Evolutionary conservation across 306 rosid genomes (phyloP).

Genomic region (Trichosanthes cucumerina): DNA sequence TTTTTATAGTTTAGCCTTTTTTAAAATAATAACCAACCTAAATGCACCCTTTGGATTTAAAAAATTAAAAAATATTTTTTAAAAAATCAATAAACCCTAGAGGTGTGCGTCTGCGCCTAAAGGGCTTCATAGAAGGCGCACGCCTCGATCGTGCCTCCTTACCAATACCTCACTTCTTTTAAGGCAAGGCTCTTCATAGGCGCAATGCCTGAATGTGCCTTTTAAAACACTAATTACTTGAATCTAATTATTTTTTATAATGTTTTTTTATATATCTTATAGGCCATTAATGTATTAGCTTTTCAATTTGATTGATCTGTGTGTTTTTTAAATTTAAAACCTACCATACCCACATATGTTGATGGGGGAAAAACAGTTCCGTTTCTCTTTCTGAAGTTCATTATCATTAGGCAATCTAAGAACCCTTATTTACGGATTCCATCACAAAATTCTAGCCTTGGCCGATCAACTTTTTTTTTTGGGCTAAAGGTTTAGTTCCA

Average conservation of each 20-base stretch:
- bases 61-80: too few species aligned
- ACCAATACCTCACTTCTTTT: too few species aligned
- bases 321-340: background rate
- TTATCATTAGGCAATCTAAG: background rate
- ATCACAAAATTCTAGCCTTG: background rate
- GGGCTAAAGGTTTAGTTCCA: background rate
- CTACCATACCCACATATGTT: background rate
- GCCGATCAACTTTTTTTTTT: background rate
- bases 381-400: background rate
- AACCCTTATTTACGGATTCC: background rate
- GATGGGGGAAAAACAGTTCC: background rate
- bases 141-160: too few species aligned
- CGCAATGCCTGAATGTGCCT: too few species aligned
- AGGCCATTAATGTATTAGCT: background rate
- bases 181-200: too few species aligned
- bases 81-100: too few species aligned
- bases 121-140: too few species aligned
- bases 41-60: too few species aligned
- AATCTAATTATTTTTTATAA: background rate
- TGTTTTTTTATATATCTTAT: background rate
- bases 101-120: too few species aligned
- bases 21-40: too few species aligned
- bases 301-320: background rate
- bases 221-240: too few species aligned
- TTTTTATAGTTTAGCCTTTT: too few species aligned